These are phyloP conservation scores for Myxozyma vanderwaltii DNA, from an alignment of 805 yeast genomes.

Conservation along the genomic window DNA sequence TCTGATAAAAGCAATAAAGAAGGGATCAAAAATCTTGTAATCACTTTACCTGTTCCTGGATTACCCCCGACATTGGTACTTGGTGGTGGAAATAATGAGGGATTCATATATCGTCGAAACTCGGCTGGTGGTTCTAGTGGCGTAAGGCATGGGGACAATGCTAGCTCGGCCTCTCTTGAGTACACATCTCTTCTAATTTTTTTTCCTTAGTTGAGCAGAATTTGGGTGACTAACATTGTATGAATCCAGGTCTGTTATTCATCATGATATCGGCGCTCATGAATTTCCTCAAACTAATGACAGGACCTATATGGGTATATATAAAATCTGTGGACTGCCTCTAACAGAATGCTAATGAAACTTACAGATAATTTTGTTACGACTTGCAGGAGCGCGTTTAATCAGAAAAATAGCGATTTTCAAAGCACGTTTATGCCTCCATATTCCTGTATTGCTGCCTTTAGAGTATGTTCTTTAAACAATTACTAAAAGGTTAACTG, in stretches of 20 bases:
- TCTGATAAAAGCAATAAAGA: slow-evolving; percentile 43
- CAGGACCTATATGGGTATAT: slow-evolving; percentile 11
- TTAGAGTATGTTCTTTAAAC: slow-evolving; percentile 3
- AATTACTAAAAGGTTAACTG: not conserved
- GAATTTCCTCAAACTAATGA: not conserved
- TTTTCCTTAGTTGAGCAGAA: not conserved
- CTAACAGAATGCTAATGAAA: not conserved
- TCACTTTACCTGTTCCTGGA: slow-evolving; percentile 22
- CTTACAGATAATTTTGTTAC: slow-evolving; percentile 1
- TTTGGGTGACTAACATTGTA: not conserved
- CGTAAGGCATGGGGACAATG: not conserved
- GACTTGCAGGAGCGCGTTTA: slow-evolving; percentile 8
- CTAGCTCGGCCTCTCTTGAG: slow-evolving; percentile 11
- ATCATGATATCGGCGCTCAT: slow-evolving; percentile 10
- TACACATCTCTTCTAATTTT: not conserved
- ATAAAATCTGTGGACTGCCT: not conserved
- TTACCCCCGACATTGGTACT: slow-evolving; percentile 22
- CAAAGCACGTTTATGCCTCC: slow-evolving; percentile 22
- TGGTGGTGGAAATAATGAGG: not conserved
- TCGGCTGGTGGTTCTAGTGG: not conserved
- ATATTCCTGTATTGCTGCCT: slow-evolving; percentile 26
- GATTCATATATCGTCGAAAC: not conserved
- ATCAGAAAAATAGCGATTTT: slow-evolving; percentile 2
- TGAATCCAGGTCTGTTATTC: slow-evolving; percentile 20
- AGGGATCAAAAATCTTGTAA: slow-evolving; percentile 45